Evolutionary conservation across 2,329 filamentous ascomycete species (phyloP).

Genomic region (Colletotrichum tabaci): DNA sequence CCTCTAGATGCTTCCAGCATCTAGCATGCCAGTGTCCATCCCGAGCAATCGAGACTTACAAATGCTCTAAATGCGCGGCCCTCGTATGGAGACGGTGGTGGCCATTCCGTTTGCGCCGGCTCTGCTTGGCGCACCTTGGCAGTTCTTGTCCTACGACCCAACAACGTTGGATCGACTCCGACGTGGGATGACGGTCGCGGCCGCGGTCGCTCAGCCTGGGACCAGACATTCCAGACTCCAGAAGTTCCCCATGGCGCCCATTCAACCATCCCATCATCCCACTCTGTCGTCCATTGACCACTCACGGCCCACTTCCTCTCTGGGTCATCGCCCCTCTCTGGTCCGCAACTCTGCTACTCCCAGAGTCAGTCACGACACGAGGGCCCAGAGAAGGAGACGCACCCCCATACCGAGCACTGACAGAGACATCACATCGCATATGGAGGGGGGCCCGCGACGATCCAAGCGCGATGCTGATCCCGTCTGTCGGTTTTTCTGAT

Average conservation of each 20-base stretch:
- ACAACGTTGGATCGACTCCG: slow-evolving; percentile 31
- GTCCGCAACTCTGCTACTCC: neutral
- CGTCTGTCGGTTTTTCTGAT: slow-evolving; percentile 31
- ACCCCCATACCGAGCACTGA: slow-evolving; percentile 11
- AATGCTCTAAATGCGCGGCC: slow-evolving; percentile 4
- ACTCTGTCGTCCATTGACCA: slow-evolving; percentile 25
- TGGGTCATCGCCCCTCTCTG: neutral
- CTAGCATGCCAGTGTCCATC: neutral
- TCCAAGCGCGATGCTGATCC: slow-evolving; percentile 40
- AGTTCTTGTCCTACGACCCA: slow-evolving; percentile 39
- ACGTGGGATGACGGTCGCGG: slow-evolving; percentile 34
- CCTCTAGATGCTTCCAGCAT: neutral
- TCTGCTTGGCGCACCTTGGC: slow-evolving; percentile 40
- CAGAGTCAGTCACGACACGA: neutral
- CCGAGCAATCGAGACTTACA: neutral
- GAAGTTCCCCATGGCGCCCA: slow-evolving; percentile 14
- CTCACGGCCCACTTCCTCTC: neutral
- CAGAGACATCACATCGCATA: neutral
- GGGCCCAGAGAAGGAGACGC: neutral
- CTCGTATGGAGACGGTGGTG: slow-evolving; percentile 34
- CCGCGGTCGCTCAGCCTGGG: neutral
- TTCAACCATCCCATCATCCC: slow-evolving; percentile 21
- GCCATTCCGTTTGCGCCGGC: slow-evolving; percentile 37
- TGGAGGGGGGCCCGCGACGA: slow-evolving; percentile 27
- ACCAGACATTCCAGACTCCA: slow-evolving; percentile 29